phyloP scores from a whole-genome alignment of 2,329 filamentous ascomycete species.

The Saccharata proteae region DNA sequence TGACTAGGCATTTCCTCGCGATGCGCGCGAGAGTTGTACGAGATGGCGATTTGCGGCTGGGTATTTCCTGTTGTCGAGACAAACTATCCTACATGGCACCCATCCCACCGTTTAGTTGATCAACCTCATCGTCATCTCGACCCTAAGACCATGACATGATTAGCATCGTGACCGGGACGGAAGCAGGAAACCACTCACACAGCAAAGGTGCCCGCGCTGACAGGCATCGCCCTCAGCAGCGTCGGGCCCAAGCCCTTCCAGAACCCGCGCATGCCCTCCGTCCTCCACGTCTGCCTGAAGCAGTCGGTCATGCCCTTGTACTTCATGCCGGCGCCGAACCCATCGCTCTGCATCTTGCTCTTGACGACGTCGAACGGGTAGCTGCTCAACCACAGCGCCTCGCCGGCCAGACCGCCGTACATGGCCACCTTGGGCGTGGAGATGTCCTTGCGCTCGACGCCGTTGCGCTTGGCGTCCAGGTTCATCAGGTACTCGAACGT shows the following conservation, averaged over 20 bases:
- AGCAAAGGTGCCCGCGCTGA: slow-evolving; percentile 94
- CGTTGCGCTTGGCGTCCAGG: slow-evolving; percentile 66
- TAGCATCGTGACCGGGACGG: neutral
- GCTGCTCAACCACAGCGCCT: slow-evolving; percentile 83
- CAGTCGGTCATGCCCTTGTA: slow-evolving; percentile 81
- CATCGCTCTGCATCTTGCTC: slow-evolving; percentile 99
- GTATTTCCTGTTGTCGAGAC: too few species aligned
- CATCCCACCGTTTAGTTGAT: slow-evolving; percentile 20
- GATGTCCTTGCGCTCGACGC: slow-evolving; percentile 62
- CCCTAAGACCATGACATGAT: slow-evolving; percentile 10
- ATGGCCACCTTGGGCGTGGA: slow-evolving; percentile 75
- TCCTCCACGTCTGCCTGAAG: slow-evolving; percentile 68
- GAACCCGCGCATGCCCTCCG: slow-evolving; percentile 71
- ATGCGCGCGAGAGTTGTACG: too few species aligned
- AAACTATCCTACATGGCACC: too few species aligned
- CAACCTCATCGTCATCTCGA: slow-evolving; percentile 24
- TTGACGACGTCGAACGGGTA: slow-evolving; percentile 97
- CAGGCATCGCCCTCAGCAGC: slow-evolving; percentile 87
- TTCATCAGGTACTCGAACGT: slow-evolving; percentile 97
- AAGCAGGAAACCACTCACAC: slow-evolving; percentile 36
- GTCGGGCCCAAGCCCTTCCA: slow-evolving; percentile 93
- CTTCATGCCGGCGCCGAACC: slow-evolving; percentile 59
- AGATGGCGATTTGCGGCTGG: too few species aligned
- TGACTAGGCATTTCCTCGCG: too few species aligned
- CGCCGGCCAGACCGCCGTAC: slow-evolving; percentile 87